Conservation (phyloP, 2,329 filamentous ascomycete genomes). For the Phaeosphaeriaceae sp. region DNA sequence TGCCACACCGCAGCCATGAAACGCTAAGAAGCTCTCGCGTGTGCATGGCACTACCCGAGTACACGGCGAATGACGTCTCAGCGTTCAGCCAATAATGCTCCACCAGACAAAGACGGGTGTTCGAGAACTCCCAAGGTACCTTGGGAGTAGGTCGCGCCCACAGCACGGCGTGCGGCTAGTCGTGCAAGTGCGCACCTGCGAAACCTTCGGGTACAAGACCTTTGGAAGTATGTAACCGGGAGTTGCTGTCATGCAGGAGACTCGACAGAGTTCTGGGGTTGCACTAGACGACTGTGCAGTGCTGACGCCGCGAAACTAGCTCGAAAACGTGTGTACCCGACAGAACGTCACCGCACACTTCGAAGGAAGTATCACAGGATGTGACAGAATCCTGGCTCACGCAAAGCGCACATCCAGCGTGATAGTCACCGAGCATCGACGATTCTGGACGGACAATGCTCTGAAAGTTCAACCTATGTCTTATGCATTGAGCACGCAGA, state of each 20-base stretch:
- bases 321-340: slow-evolving; percentile 17
- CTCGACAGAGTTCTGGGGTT: slow-evolving; percentile 14
- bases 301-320: slow-evolving; percentile 16
- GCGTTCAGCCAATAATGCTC: background rate
- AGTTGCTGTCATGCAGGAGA: slow-evolving; percentile 20
- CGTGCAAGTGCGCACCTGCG: background rate
- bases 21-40: slow-evolving; percentile 31
- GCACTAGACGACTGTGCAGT: slow-evolving; percentile 11
- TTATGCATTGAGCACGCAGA: background rate
- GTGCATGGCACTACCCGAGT: slow-evolving; percentile 18
- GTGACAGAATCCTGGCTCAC: slow-evolving; percentile 3
- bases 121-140: slow-evolving; percentile 27
- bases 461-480: background rate
- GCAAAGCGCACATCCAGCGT: slow-evolving; percentile 3
- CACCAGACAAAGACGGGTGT: slow-evolving; percentile 11
- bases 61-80: slow-evolving; percentile 23
- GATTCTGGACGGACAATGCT: background rate
- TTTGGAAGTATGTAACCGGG: slow-evolving; percentile 6
- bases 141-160: slow-evolving; percentile 14
- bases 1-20: slow-evolving; percentile 32
- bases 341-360: slow-evolving; percentile 18
- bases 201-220: background rate
- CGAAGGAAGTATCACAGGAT: slow-evolving; percentile 3
- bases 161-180: slow-evolving; percentile 5
- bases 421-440: slow-evolving; percentile 3